Conservation (phyloP, 345 rosid genomes). For the Nephelium lappaceum region DNA sequence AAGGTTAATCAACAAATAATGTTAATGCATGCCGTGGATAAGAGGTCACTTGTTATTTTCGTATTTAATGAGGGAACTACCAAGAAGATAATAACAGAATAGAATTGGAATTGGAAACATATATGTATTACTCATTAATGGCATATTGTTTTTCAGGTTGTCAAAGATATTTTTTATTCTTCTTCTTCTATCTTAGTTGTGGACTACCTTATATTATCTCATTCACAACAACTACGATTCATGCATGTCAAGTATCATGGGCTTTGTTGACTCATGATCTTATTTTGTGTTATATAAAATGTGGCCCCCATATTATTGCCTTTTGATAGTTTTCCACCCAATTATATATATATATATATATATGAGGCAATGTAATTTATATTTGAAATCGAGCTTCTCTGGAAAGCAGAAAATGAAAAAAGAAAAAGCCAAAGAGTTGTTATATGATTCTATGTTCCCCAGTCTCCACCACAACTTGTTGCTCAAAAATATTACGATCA, state of each 20-base stretch:
- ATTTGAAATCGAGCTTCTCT: background rate
- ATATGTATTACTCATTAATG: no score
- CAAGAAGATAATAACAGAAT: background rate
- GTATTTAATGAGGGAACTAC: slow-evolving; percentile 27
- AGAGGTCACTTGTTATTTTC: slow-evolving; percentile 31
- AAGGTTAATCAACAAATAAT: background rate
- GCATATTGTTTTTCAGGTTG: background rate
- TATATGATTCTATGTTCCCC: no score
- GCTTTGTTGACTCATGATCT: background rate
- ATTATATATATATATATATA: no score
- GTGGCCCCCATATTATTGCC: background rate
- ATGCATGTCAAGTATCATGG: background rate
- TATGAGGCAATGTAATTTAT: background rate
- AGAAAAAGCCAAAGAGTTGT: background rate
- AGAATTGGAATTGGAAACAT: no score
- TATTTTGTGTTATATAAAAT: no score
- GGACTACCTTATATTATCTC: background rate
- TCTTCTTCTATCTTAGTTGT: background rate
- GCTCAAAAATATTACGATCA: no score
- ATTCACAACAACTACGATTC: background rate
- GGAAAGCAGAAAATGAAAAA: background rate
- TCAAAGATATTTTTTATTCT: background rate
- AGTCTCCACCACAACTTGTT: background rate
- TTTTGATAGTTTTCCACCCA: background rate
- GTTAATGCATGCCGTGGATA: slow-evolving; percentile 29